Base-by-base conservation (phyloP, 345 rosid species). In the Microthlaspi erraticum region DNA sequence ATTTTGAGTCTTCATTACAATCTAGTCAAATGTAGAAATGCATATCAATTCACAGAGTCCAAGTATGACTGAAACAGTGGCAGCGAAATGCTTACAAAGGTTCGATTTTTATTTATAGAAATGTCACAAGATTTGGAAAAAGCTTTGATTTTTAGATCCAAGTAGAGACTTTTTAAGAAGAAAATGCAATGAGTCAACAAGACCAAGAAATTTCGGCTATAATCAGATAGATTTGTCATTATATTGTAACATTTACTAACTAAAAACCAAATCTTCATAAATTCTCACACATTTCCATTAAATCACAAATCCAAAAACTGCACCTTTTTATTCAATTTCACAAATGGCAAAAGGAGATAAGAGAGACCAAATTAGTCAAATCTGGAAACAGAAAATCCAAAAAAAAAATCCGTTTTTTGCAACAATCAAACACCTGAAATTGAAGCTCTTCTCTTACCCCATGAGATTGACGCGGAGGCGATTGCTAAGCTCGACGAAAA, bases 401-500 rank as follows among this genome's bases (percentile, higher is more conserved):
- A 18, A 67, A 16, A 38, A 51, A 0, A 16, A 4, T 32, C 31
- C 29, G 1, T 53, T 26, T 10, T 10, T 11, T 2, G 17, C 6
- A 51, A 2, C 38, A 50, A 5, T 11, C 4, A 54, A 68, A 48
- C 19, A 7, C 41, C 1, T 5, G 6, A 57, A 70, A 37, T 46
- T 12, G 53, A 70, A 58, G 6, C 9, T 48, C 11, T 56, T 0
- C 4, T n/a, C n/a, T 36, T 86, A 94, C 99, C 97, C 99, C 93
- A 94, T 79, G 64, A 94, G 82, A 79, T 91, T 91, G 73, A 91
- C 77, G 41, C 97, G 92, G 48, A 94, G 92, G 51, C 96, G 97
- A 72, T 81, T 84, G 58, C 90, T 82, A 65, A 94, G 81, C 83
- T 94, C 97, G 50, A 87, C 79, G 52, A 94, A 94, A 38, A 94